Evolutionary conservation across 495 filamentous ascomycete genomes (phyloP).

Genomic region (Darksidea phi): DNA sequence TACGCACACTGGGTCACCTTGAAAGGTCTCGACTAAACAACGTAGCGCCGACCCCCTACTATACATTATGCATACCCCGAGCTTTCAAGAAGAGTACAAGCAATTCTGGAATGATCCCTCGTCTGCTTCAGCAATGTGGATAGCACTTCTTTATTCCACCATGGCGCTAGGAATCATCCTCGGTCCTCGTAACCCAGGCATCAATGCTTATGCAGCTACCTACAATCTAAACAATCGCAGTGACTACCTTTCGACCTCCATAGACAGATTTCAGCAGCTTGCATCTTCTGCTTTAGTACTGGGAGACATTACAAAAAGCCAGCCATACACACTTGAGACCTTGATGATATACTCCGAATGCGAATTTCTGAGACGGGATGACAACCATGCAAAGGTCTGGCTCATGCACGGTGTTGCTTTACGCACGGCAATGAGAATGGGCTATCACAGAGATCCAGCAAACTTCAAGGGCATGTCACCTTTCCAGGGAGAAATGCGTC

Average conservation of each 20-base stretch:
- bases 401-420: conserved; percentile 40
- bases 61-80: conserved; percentile 41
- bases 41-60: conserved; percentile 4
- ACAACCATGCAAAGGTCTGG: conserved; percentile 41
- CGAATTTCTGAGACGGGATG: conserved; percentile 35
- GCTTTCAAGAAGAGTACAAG: conserved; percentile 44
- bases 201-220: conserved; percentile 2
- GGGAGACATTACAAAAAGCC: conserved; percentile 38
- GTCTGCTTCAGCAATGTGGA: conserved; percentile 40
- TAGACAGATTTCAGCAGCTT: conserved; percentile 38
- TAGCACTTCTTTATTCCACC: conserved; percentile 40
- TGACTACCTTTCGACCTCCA: conserved; percentile 4
- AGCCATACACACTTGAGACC: conserved; percentile 41
- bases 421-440: conserved; percentile 42
- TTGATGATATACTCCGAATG: conserved; percentile 40
- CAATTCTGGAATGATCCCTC: conserved; percentile 42
- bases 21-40: not conserved
- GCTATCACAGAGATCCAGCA: conserved; percentile 41
- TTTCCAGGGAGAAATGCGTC: conserved; percentile 44
- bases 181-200: conserved; percentile 28
- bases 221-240: not conserved
- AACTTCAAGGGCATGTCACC: conserved; percentile 39
- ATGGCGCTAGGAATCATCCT: conserved; percentile 37
- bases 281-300: conserved; percentile 40
- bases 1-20: not conserved